Conservation (phyloP, 805 yeast genomes). For the Zygoascus biomembranicola region DNA sequence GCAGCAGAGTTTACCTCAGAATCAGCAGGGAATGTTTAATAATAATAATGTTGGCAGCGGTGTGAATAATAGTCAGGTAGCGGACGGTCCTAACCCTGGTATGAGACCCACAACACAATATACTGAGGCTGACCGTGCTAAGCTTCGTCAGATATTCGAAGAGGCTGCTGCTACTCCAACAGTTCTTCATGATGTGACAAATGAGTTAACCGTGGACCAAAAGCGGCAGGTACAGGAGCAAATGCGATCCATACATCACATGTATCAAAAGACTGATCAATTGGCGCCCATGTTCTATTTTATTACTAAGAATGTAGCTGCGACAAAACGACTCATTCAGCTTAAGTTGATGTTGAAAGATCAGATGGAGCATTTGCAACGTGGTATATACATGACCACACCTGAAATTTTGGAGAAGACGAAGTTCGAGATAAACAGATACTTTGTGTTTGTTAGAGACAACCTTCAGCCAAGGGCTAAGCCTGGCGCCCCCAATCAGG, state of each 20-base stretch:
- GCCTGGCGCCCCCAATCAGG: constrained; percentile 11
- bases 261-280: constrained; percentile 62
- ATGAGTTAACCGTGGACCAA: constrained; percentile 52
- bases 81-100: neutral
- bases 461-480: constrained; percentile 32
- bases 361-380: constrained; percentile 59
- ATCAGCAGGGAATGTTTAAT: constrained; percentile 10
- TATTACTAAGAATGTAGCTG: constrained; percentile 65
- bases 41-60: constrained; percentile 7
- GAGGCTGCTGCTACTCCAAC: constrained; percentile 65
- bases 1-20: constrained; percentile 5
- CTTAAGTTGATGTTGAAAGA: constrained; percentile 72
- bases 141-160: constrained; percentile 51
- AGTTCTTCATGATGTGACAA: constrained; percentile 54
- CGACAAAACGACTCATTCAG: constrained; percentile 68
- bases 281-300: constrained; percentile 71
- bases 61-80: constrained; percentile 15
- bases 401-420: constrained; percentile 64
- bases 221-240: constrained; percentile 48
- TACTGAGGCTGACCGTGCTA: constrained; percentile 41
- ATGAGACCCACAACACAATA: neutral
- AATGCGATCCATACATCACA: constrained; percentile 39
- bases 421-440: constrained; percentile 63
- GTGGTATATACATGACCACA: constrained; percentile 60
- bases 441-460: constrained; percentile 65